Conservation (phyloP, 2,329 filamentous ascomycete genomes). For the Aureobasidium melanogenum region DNA sequence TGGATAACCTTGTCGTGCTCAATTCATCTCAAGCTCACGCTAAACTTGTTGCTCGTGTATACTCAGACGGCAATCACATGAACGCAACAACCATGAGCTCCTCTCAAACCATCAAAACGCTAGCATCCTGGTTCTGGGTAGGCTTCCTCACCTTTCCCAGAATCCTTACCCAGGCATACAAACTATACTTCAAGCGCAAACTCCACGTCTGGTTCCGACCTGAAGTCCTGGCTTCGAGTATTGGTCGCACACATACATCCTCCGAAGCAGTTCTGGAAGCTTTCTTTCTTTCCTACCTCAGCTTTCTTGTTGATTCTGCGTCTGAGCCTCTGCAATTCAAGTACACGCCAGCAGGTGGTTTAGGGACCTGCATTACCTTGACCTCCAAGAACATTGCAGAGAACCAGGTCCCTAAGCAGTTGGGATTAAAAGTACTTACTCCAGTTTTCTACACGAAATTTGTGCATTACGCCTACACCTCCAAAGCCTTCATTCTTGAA, state of each 20-base stretch:
- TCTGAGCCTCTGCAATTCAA: slow-evolving; percentile 39
- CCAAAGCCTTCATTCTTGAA: slow-evolving; percentile 55
- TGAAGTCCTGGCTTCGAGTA: slow-evolving; percentile 50
- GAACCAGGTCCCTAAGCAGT: slow-evolving; percentile 27
- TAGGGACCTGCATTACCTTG: slow-evolving; percentile 7
- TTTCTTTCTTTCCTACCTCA: slow-evolving; percentile 32
- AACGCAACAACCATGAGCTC: slow-evolving; percentile 42
- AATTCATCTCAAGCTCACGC: slow-evolving; percentile 50
- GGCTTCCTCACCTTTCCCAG: slow-evolving; percentile 57
- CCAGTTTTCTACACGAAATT: slow-evolving; percentile 61
- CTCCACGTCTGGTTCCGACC: slow-evolving; percentile 59
- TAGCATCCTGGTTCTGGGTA: slow-evolving; percentile 54
- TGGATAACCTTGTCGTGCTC: slow-evolving; percentile 55
- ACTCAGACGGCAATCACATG: slow-evolving; percentile 42
- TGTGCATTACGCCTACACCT: slow-evolving; percentile 52
- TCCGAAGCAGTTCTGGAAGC: slow-evolving; percentile 38
- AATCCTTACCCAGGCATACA: slow-evolving; percentile 52
- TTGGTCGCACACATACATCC: slow-evolving; percentile 44
- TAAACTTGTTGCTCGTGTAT: slow-evolving; percentile 54
- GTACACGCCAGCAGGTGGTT: slow-evolving; percentile 41
- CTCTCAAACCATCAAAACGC: slow-evolving; percentile 20
- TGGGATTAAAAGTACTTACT: slow-evolving; percentile 53
- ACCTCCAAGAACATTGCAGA: slow-evolving; percentile 19
- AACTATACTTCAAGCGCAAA: slow-evolving; percentile 47
- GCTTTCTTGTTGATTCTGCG: slow-evolving; percentile 41